These are phyloP conservation scores for Zygoascus bituminiphila DNA, from an alignment of 805 yeast species.

Conservation along the genomic window DNA sequence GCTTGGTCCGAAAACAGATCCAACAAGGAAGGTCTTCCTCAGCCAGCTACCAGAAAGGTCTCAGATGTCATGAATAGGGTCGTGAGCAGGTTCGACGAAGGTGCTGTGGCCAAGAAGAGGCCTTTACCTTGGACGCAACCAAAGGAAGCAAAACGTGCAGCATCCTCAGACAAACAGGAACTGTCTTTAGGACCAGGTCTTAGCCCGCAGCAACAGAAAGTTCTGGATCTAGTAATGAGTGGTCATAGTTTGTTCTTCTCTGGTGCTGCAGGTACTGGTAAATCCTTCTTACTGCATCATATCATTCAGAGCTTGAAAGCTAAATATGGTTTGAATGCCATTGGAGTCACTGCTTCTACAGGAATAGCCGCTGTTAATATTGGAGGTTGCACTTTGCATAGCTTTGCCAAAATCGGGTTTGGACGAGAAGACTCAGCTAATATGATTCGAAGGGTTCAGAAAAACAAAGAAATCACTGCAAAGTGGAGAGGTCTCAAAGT, in stretches of 20 bases:
- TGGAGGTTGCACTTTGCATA: constrained; percentile 80
- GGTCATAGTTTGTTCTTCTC: constrained; percentile 70
- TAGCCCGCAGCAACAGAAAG: constrained; percentile 38
- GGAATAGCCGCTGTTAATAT: constrained; percentile 91
- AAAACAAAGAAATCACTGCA: constrained; percentile 33
- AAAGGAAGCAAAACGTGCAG: not conserved
- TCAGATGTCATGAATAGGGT: not conserved
- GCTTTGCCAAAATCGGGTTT: constrained; percentile 75
- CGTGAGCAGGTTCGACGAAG: not conserved
- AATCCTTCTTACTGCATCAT: constrained; percentile 67
- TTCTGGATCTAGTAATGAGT: constrained; percentile 50
- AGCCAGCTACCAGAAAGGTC: not conserved
- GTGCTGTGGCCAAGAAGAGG: not conserved
- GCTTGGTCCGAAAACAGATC: not conserved
- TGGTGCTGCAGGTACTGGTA: constrained; percentile 98
- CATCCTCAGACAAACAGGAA: not conserved
- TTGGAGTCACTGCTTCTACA: constrained; percentile 91
- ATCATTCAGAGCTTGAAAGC: constrained; percentile 45
- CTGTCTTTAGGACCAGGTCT: not conserved
- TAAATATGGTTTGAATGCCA: constrained; percentile 38
- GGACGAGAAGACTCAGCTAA: constrained; percentile 44
- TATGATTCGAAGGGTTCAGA: constrained; percentile 46
- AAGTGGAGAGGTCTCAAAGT: constrained; percentile 65
- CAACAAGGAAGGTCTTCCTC: not conserved
- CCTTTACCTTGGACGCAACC: not conserved